These are phyloP conservation scores for Clitopilus hobsonii DNA, from an alignment of 768 basidiomycete genomes.

Conservation along the genomic window DNA sequence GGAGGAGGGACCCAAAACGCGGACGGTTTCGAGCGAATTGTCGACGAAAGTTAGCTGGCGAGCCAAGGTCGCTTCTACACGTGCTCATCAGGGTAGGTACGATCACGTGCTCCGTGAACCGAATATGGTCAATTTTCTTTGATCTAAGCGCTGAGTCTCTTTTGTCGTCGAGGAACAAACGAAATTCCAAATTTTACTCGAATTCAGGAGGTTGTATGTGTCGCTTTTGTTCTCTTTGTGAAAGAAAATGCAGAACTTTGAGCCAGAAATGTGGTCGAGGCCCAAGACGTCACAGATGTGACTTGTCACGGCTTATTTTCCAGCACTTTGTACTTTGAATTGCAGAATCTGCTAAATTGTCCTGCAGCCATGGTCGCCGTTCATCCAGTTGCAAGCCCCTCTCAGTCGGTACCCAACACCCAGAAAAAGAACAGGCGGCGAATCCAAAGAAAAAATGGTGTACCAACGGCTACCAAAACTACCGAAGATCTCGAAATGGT, in stretches of 20 bases:
- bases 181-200: neutral
- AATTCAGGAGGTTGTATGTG: too few species aligned
- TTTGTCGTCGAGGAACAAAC: neutral
- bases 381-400: conserved; percentile 16
- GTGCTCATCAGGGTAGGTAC: neutral
- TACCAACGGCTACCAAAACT: neutral
- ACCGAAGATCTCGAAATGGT: conserved; percentile 5
- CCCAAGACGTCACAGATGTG: neutral
- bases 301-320: neutral
- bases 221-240: neutral
- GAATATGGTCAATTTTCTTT: neutral
- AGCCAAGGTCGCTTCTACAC: neutral
- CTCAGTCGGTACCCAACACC: conserved; percentile 12
- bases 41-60: conserved; percentile 1
- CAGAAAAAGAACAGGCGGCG: conserved; percentile 18
- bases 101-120: neutral
- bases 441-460: neutral
- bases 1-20: neutral
- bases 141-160: neutral
- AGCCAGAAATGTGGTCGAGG: neutral
- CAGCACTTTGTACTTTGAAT: neutral
- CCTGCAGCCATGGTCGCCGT: conserved; percentile 36
- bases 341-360: neutral
- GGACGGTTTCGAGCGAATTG: neutral
- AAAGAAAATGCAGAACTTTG: neutral